Evolutionary conservation across 2,329 filamentous ascomycete species (phyloP).

Genomic region (Fusarium sulawesiense): DNA sequence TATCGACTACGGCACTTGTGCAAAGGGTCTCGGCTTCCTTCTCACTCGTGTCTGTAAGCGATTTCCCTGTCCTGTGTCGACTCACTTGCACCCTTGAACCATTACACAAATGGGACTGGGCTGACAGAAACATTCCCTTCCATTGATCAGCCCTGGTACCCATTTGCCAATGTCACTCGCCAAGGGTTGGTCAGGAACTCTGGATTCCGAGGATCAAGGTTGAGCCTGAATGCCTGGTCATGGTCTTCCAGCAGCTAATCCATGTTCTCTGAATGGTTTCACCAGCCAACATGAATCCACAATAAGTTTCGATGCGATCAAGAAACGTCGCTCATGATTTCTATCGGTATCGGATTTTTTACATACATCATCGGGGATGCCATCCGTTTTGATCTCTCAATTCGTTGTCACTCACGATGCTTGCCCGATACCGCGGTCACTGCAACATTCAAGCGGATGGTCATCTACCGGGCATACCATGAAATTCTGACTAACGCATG

Average conservation of each 20-base stretch:
- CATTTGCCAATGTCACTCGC: neutral
- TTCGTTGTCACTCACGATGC: neutral
- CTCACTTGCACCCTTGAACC: neutral
- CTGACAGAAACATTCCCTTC: neutral
- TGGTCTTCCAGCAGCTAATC: constrained; percentile 13
- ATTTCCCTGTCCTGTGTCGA: neutral
- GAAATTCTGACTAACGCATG: neutral
- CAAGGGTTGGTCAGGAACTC: neutral
- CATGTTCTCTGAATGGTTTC: constrained; percentile 15
- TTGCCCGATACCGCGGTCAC: neutral
- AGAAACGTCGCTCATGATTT: constrained; percentile 6
- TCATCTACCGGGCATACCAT: neutral
- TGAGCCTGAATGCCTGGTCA: constrained; percentile 2
- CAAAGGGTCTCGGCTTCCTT: neutral
- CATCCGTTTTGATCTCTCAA: neutral
- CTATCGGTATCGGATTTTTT: neutral
- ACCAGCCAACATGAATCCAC: constrained; percentile 12
- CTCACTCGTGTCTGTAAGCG: neutral
- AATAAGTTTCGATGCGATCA: constrained; percentile 21
- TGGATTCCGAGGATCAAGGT: constrained; percentile 10
- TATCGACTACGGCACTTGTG: constrained; percentile 9
- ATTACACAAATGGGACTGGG: neutral
- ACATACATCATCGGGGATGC: neutral
- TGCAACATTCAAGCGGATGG: neutral
- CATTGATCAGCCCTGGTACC: neutral